Percentiles rank a stretch among this genome's conserved stretches.
Evolutionary conservation across 331 rosid genomes (phyloP).

Genomic region (Rhamnella rubrinervis): DNA sequence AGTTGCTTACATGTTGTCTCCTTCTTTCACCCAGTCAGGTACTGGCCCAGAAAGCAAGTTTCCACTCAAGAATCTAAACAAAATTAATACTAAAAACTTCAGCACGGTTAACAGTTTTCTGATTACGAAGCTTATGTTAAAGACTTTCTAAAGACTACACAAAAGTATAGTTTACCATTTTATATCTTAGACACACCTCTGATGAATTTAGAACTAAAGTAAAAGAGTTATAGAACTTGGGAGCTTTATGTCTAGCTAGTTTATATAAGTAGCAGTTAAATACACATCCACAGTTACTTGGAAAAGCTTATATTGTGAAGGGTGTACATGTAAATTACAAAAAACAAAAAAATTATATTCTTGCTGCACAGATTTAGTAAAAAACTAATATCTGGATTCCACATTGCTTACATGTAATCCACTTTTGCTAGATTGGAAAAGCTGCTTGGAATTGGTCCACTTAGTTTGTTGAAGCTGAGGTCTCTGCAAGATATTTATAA

Average conservation of each 20-base stretch:
- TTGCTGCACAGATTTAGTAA: background rate
- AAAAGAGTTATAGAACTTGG: too few species aligned
- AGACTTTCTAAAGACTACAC: background rate
- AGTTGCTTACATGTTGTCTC: constrained; percentile 46
- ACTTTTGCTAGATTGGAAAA: constrained; percentile 3
- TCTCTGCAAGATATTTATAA: constrained; percentile 34
- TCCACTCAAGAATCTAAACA: constrained; percentile 61
- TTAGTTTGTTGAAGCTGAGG: constrained; percentile 50
- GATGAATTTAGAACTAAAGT: too few species aligned
- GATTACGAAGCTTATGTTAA: background rate
- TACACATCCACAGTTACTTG: too few species aligned
- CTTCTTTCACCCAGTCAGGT: constrained; percentile 42
- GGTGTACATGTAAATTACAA: background rate
- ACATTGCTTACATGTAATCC: constrained; percentile 48
- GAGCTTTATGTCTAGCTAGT: too few species aligned
- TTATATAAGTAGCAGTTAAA: too few species aligned
- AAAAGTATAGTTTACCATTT: too few species aligned
- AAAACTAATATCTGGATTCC: background rate
- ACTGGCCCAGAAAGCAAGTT: constrained; percentile 60
- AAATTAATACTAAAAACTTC: constrained; percentile 9
- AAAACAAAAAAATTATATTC: background rate
- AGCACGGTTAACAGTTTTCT: constrained; percentile 8
- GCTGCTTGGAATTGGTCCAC: constrained; percentile 31
- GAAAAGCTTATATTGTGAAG: background rate
- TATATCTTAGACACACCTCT: too few species aligned